Base-by-base conservation (phyloP, 208 protist species). In the Crithidia brevicula region DNA sequence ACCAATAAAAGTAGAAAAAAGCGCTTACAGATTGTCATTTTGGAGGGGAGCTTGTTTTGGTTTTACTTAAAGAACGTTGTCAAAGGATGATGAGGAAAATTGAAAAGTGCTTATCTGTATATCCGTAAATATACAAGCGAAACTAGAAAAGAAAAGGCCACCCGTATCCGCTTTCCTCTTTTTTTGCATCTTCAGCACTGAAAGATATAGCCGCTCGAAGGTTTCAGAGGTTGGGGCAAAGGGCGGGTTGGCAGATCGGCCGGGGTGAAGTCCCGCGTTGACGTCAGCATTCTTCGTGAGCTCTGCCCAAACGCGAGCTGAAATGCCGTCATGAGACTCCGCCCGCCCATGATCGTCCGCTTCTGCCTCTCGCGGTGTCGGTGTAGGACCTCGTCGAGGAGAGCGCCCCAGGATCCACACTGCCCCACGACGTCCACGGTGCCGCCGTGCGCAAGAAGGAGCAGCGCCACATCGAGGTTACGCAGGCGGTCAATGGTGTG, bases 381-480 rank as follows among this genome's bases (percentile, higher is more conserved):
- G 31, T 38, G 45, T 43, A 33, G 25, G 23, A 89, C 72, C 25
- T 83, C 49, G 15, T 83, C 77, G 11, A 89, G 28, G 13, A 89
- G 60, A 0, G 36, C 20, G 13, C 72, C 45, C 83, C 79, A 89
- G 38, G 77, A 79, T 13, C 69, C 76, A 52, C 61, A 72, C 15
- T 58, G 58, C 20, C 65, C 68, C 2, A 46, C 56, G 3, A 82
- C 69, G 52, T 85, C 72, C 20, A 89, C 56, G 23, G 80, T 76
- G 15, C 79, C 79, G 36, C 76, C 73, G 42, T 89, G 83, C 9
- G 83, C 46, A 20, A 89, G 60, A 3, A 89, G 58, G 9, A 72
- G 46, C 54, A 59, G 83, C 22, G 53, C 56, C 16, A 82, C 76
- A 28, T 79, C 54, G 33, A 89, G 56, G 6, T 73, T 30, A 15